Evolutionary conservation across 371 early-diverging fungal species (phyloP).

Genomic region (Basidiobolus meristosporus): DNA sequence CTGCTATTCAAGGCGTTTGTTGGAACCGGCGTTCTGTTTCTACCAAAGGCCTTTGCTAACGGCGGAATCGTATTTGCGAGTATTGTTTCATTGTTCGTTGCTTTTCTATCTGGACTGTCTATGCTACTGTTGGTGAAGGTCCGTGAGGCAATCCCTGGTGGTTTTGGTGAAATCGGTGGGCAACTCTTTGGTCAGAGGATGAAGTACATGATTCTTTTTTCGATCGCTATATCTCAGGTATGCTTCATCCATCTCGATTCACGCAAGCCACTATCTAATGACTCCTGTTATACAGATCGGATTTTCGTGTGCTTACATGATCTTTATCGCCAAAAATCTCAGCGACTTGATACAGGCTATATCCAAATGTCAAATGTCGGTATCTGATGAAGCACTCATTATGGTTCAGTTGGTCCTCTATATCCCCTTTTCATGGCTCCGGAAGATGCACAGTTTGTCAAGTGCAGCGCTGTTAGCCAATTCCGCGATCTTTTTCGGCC

Average conservation of each 20-base stretch:
- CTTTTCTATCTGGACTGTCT: conserved; percentile 20
- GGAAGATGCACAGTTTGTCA: conserved; percentile 46
- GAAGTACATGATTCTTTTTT: conserved; percentile 28
- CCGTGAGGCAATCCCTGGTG: conserved; percentile 21
- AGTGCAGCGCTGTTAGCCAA: conserved; percentile 54
- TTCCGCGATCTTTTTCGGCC: conserved; percentile 51
- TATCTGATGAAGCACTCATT: conserved; percentile 21
- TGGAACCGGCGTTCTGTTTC: conserved; percentile 62
- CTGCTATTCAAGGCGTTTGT: conserved; percentile 56
- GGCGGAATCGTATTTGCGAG: conserved; percentile 23
- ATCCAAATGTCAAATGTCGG: conserved; percentile 19
- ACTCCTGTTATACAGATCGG: conserved; percentile 23
- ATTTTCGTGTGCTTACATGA: conserved; percentile 54
- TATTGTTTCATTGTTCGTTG: conserved; percentile 14
- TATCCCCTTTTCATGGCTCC: conserved; percentile 54
- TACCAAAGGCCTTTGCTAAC: conserved; percentile 29
- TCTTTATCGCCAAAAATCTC: conserved; percentile 57
- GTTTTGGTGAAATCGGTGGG: conserved; percentile 56
- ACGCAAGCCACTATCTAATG: not conserved
- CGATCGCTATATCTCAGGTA: conserved; percentile 34
- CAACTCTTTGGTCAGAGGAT: conserved; percentile 36
- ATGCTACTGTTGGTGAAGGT: conserved; percentile 24
- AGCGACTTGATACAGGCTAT: conserved; percentile 30
- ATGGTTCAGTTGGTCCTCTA: conserved; percentile 44
- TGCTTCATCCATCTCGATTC: not conserved